These are phyloP conservation scores for Colletotrichum tropicale DNA, from an alignment of 2,329 filamentous ascomycete genomes.

Conservation along the genomic window DNA sequence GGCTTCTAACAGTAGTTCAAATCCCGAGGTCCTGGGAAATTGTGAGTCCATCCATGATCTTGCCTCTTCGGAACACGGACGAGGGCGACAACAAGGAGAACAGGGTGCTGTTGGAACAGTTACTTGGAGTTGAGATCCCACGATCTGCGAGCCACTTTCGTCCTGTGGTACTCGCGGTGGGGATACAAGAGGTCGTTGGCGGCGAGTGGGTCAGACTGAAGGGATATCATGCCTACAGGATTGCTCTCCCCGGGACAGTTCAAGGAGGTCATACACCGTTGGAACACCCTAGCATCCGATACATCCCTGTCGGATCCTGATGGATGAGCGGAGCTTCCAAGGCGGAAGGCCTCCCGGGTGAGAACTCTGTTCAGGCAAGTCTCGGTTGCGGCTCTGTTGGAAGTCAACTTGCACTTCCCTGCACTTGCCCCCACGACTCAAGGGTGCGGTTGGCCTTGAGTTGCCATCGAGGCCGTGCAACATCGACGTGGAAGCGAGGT, in stretches of 20 bases:
- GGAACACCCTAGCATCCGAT: not conserved
- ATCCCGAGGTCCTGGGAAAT: not conserved
- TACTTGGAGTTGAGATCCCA: not conserved
- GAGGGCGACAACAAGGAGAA: not conserved
- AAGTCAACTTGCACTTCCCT: not conserved
- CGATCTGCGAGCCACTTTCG: not conserved
- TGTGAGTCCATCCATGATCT: not conserved
- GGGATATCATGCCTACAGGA: not conserved
- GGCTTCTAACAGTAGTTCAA: not conserved
- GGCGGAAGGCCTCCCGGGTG: not conserved
- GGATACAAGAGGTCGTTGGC: not conserved
- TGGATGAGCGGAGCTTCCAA: not conserved
- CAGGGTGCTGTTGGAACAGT: not conserved
- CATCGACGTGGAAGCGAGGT: not conserved
- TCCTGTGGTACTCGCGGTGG: not conserved
- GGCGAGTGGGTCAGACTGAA: not conserved
- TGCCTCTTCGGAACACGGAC: not conserved
- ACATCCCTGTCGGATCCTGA: not conserved
- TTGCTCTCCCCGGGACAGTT: not conserved
- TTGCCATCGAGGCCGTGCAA: not conserved
- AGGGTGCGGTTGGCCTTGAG: not conserved
- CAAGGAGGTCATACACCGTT: not conserved
- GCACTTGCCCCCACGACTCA: not conserved
- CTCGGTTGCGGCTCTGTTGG: not conserved
- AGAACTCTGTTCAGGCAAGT: not conserved